Evolutionary conservation across 2,329 filamentous ascomycete species (phyloP), one percentile per base, ranked within the genome.

Genomic region (Pseudopyricularia cyperi): DNA sequence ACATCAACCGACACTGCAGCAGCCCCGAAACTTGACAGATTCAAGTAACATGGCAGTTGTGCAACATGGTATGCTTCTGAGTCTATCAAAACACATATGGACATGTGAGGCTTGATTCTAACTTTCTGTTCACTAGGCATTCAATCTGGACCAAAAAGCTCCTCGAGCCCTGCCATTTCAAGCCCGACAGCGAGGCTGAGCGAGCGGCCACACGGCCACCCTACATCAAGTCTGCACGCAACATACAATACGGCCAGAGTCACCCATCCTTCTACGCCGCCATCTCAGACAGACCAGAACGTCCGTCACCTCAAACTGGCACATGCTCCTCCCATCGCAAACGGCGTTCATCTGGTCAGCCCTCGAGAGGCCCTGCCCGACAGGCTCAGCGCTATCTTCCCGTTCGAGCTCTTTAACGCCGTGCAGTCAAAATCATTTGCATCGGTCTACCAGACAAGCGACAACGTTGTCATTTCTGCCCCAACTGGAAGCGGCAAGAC

Each of bases 401-500:
- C 81, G 0, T 93, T 85, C 57, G 75, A 80, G 1, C 65, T 85
- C 0, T 89, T 95, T 69, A 95, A 94, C 62, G 86, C 83, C 7
- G 76, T 91, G 0, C 88, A 94, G 60, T 93, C 88, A 0, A 88
- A 83, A 61, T 89, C 84, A 59, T 93, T 91, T 58, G 63, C 74
- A 0, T 63, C 72, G 0, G 73, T 87, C 1, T 91, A 87, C 62
- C 68, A 73, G 6, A 79, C 78, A 0, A 77, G 83, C 57, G 77
- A 89, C 63, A 95, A 94, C 56, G 72, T 93, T 14, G 85, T 93
- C 0, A 72, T 94, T 14, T 83, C 87, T 1, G 84, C 88, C 7
- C 88, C 89, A 0, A 95, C 88, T 0, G 87, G 88, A 8, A 90
- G 87, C 63, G 88, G 89, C 2, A 94, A 95, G 64, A 95, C 88